These are phyloP conservation scores for Claviceps quebecensis DNA, from an alignment of 2,329 filamentous ascomycete genomes.

Conservation along the genomic window DNA sequence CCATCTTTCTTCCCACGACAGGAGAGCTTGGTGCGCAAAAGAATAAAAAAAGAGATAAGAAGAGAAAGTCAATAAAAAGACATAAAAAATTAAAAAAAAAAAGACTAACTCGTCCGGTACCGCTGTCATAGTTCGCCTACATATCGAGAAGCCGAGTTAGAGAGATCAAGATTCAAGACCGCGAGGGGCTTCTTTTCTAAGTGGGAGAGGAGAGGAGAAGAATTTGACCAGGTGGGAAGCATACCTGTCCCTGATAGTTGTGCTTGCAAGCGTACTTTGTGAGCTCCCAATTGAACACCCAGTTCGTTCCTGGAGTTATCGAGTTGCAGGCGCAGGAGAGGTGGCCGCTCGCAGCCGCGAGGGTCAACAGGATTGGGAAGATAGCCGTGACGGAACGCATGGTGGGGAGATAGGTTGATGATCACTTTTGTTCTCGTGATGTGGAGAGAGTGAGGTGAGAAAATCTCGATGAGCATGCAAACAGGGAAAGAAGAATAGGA, in stretches of 20 bases:
- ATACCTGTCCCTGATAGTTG: background rate
- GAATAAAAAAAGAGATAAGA: too few relatives aligned
- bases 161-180: too few relatives aligned
- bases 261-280: background rate
- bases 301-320: background rate
- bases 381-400: background rate
- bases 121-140: background rate
- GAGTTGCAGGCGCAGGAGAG: background rate
- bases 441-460: too few relatives aligned
- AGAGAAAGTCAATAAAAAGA: too few relatives aligned
- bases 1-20: too few relatives aligned
- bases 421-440: too few relatives aligned
- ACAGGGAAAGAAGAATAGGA: too few relatives aligned
- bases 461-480: too few relatives aligned
- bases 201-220: background rate
- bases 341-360: slow-evolving; percentile 11
- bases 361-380: background rate
- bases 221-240: background rate
- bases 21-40: background rate
- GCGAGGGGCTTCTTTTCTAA: background rate
- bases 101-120: background rate
- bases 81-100: too few relatives aligned
- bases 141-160: background rate
- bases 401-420: too few relatives aligned
- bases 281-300: background rate